These are phyloP conservation scores for Eleusine indica DNA, from an alignment of 176 grass and related monocot genomes.

Conservation along the genomic window DNA sequence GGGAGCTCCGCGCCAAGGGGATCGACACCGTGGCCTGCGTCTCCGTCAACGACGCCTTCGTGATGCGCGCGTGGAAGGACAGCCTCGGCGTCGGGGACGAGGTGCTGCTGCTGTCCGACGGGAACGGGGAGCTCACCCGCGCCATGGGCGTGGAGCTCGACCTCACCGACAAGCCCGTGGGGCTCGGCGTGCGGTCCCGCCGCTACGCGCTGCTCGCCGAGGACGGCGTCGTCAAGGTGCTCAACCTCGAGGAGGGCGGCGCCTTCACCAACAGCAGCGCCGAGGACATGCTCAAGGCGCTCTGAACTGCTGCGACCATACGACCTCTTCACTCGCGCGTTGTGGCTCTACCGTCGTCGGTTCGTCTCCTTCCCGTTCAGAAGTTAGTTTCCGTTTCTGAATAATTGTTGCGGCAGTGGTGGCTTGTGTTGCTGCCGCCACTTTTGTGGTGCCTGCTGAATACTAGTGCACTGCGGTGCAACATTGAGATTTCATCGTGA, in stretches of 20 bases:
- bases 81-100: constrained; percentile 74
- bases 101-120: constrained; percentile 80
- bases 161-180: constrained; percentile 79
- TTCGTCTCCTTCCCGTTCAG: neutral
- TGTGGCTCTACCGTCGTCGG: neutral
- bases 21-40: constrained; percentile 83
- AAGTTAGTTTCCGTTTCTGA: constrained; percentile 22
- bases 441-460: neutral
- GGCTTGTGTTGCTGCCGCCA: constrained; percentile 10
- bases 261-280: constrained; percentile 91
- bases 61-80: constrained; percentile 94
- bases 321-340: neutral
- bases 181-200: constrained; percentile 77
- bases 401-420: constrained; percentile 35
- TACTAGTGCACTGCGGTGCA: neutral
- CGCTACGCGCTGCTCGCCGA: constrained; percentile 88
- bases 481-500: neutral
- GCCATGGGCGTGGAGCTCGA: constrained; percentile 92
- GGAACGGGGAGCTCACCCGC: constrained; percentile 68
- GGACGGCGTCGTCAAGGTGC: constrained; percentile 84
- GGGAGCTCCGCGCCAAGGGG: constrained; percentile 77
- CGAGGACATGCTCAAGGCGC: constrained; percentile 82
- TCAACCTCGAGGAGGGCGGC: constrained; percentile 96
- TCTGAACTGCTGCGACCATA: constrained; percentile 33
- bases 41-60: constrained; percentile 93